These are phyloP conservation scores for Phytophthora cryptogea DNA, from an alignment of 352 stramenopile species.

Conservation along the genomic window DNA sequence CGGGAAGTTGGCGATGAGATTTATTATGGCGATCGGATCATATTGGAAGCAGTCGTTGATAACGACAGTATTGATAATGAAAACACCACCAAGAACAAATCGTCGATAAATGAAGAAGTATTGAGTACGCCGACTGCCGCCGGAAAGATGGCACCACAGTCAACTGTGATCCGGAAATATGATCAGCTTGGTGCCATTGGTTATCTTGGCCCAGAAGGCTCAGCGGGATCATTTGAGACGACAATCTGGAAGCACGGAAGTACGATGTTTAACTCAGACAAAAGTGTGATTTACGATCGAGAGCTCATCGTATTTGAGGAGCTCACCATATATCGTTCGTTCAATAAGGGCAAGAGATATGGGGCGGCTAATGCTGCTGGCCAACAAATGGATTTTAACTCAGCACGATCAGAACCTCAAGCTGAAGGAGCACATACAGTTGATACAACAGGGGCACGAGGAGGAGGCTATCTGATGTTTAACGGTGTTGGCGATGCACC, in stretches of 20 bases:
- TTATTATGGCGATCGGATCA: constrained; percentile 80
- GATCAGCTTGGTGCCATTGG: constrained; percentile 78
- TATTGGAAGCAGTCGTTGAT: constrained; percentile 57
- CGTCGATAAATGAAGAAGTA: constrained; percentile 22
- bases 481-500: constrained; percentile 84
- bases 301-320: constrained; percentile 83
- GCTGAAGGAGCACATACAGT: constrained; percentile 46
- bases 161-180: constrained; percentile 70
- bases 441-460: constrained; percentile 47
- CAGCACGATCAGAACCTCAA: constrained; percentile 34
- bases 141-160: constrained; percentile 18
- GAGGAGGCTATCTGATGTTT: constrained; percentile 87
- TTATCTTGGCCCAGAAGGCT: constrained; percentile 81
- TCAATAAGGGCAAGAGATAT: constrained; percentile 64
- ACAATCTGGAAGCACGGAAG: constrained; percentile 85
- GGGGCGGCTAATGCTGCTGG: constrained; percentile 25
- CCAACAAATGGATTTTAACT: constrained; percentile 57
- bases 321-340: constrained; percentile 81
- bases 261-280: constrained; percentile 84
- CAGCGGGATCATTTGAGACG: constrained; percentile 75
- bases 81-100: constrained; percentile 20
- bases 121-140: constrained; percentile 8
- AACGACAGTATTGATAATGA: constrained; percentile 19
- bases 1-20: constrained; percentile 66
- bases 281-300: constrained; percentile 74